Base-by-base conservation (phyloP, 2,329 filamentous ascomycete species). In the Trichoderma koningii region DNA sequence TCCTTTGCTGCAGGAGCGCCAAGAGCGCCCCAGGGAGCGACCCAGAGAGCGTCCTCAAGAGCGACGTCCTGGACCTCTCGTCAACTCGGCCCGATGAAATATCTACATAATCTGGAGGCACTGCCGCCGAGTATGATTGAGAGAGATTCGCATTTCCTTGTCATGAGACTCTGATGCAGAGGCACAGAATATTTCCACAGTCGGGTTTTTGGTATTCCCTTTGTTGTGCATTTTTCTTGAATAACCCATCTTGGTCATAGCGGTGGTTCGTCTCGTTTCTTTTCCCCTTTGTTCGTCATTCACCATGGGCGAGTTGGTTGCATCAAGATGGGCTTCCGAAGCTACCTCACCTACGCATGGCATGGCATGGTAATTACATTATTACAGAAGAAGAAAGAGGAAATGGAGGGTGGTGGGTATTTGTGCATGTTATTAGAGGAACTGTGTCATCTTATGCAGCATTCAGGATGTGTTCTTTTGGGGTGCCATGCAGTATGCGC, bases 61-160 rank as follows among this genome's bases (percentile, higher is more conserved):
- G 34, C 65, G 65, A 28, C 65, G 55, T 28, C 55, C 55, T 9
- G 75, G 75, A 57, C 75, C 75, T 44, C 66, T 76, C 23, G 74
- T 76, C 21, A 72, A 73, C 51, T 71, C 70, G 9, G 75, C 74
- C 15, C 67, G 68, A 52, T 72, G 55, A 38, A 34, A 3, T 9
- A 12, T 56, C n/a, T 21, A 56, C 14, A 56, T 51, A 30, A 23
- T 3, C 3, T 30, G 5, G 38, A 14, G 17, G 45, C 17, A 52
- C 12, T 38, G 5, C 34, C 38, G 28, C 7, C 38, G 42, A 34
- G n/a, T 30, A 34, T 60, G 38, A 45, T 15, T 52, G 52, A 51
- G 28, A 28, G 38, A 15, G 42, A 38, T 30, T 19, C 34, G 12
- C 21, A 9, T 47, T 53, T 64, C 61, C 34, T 48, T 61, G 34